These are phyloP conservation scores for Phytophthora hybrid DNA, from an alignment of 352 stramenopile species.

Conservation along the genomic window DNA sequence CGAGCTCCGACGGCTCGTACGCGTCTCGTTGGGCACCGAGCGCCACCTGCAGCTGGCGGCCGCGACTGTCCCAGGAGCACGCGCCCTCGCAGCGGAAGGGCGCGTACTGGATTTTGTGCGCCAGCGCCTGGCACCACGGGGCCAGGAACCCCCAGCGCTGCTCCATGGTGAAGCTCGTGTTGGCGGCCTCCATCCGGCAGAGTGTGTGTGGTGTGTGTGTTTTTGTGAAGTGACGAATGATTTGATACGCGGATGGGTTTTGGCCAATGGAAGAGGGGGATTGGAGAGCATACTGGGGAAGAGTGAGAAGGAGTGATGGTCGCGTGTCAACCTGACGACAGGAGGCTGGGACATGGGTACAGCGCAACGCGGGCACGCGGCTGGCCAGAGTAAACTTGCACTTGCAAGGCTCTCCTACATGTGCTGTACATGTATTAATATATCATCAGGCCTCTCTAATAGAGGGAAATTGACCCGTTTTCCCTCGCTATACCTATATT, in stretches of 20 bases:
- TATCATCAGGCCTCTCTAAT: too few relatives aligned
- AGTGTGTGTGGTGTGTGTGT: not conserved
- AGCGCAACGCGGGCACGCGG: not conserved
- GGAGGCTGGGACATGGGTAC: not conserved
- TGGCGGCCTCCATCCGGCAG: not conserved
- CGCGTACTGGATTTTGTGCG: slow-evolving; percentile 8
- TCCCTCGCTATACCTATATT: too few relatives aligned
- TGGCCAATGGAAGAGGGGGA: not conserved
- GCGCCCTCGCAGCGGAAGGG: slow-evolving; percentile 13
- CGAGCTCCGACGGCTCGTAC: slow-evolving; percentile 1
- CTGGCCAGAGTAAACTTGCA: not conserved
- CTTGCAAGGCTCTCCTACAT: too few relatives aligned
- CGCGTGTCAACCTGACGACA: not conserved
- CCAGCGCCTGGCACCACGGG: slow-evolving; percentile 12
- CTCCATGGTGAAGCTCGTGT: not conserved
- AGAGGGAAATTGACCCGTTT: too few relatives aligned
- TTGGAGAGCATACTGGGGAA: not conserved
- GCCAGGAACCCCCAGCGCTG: slow-evolving; percentile 26
- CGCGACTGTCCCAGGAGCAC: not conserved
- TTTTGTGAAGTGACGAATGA: not conserved
- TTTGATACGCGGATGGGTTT: not conserved
- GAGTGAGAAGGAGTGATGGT: not conserved
- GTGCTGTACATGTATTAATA: too few relatives aligned
- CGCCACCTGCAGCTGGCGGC: slow-evolving; percentile 14
- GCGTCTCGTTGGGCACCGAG: slow-evolving; percentile 14